Conservation (phyloP, 129 eudicot genomes). For the Saussurea involucrata region DNA sequence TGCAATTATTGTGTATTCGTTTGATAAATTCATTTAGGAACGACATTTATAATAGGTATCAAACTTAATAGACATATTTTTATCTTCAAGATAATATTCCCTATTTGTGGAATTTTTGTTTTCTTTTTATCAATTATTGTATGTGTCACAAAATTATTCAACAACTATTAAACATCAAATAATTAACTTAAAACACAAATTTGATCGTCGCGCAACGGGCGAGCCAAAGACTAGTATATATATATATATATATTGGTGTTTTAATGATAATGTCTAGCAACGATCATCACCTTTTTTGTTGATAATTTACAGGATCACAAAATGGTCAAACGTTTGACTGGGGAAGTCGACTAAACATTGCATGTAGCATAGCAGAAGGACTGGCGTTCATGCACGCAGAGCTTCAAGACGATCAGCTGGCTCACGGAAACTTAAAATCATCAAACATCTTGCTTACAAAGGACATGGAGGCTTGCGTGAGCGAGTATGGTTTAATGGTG, state of each 20-base stretch:
- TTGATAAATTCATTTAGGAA: too few species aligned
- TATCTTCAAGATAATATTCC: too few species aligned
- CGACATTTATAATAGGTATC: too few species aligned
- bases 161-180: too few species aligned
- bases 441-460: conserved; percentile 60
- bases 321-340: conserved; percentile 51
- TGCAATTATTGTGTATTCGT: too few species aligned
- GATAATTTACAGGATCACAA: conserved; percentile 49
- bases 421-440: conserved; percentile 83
- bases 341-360: conserved; percentile 61
- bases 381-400: conserved; percentile 61
- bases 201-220: too few species aligned
- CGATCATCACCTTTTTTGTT: background rate
- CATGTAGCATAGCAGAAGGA: conserved; percentile 51
- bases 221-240: too few species aligned
- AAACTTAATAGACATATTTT: too few species aligned
- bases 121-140: too few species aligned
- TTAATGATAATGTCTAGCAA: background rate
- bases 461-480: conserved; percentile 49
- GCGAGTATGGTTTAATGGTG: conserved; percentile 81
- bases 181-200: too few species aligned
- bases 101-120: too few species aligned
- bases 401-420: conserved; percentile 48
- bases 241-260: background rate
- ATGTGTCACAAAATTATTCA: too few species aligned